Evolutionary conservation across 2,329 filamentous ascomycete genomes (phyloP).

Genomic region (Cadophora sp.): DNA sequence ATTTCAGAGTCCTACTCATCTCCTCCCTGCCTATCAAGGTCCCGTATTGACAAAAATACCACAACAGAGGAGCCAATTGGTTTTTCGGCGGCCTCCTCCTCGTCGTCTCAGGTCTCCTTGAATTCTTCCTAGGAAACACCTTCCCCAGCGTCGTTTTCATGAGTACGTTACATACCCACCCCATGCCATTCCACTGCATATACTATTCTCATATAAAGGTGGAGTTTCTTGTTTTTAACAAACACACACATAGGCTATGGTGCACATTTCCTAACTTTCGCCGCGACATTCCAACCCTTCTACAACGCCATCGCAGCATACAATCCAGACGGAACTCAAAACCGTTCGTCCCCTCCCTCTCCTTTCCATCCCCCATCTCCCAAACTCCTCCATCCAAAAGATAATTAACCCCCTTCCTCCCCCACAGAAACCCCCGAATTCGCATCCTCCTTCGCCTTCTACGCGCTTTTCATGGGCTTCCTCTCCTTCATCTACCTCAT

Average conservation of each 20-base stretch:
- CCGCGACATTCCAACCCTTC: conserved; percentile 59
- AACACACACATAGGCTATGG: conserved; percentile 42
- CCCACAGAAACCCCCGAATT: conserved; percentile 33
- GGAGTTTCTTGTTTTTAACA: neutral
- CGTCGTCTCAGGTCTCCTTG: conserved; percentile 58
- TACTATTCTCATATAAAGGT: neutral
- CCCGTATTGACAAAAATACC: conserved; percentile 21
- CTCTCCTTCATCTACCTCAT: conserved; percentile 54
- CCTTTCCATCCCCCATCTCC: neutral
- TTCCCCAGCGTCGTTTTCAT: conserved; percentile 66
- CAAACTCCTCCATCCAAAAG: conserved; percentile 36
- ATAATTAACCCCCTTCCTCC: conserved; percentile 39
- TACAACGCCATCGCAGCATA: conserved; percentile 58
- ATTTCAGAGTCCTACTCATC: neutral
- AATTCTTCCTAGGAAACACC: conserved; percentile 65
- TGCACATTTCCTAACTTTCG: conserved; percentile 63
- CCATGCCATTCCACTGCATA: neutral
- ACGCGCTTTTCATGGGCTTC: conserved; percentile 41
- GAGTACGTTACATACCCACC: conserved; percentile 36
- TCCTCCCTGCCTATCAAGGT: neutral
- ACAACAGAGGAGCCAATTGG: conserved; percentile 53
- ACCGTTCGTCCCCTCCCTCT: neutral
- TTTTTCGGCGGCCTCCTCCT: conserved; percentile 62
- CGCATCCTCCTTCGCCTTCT: conserved; percentile 49
- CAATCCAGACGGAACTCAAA: conserved; percentile 45